Evolutionary conservation across 2,329 filamentous ascomycete species (phyloP).

Genomic region (Botrytis pseudocinerea): DNA sequence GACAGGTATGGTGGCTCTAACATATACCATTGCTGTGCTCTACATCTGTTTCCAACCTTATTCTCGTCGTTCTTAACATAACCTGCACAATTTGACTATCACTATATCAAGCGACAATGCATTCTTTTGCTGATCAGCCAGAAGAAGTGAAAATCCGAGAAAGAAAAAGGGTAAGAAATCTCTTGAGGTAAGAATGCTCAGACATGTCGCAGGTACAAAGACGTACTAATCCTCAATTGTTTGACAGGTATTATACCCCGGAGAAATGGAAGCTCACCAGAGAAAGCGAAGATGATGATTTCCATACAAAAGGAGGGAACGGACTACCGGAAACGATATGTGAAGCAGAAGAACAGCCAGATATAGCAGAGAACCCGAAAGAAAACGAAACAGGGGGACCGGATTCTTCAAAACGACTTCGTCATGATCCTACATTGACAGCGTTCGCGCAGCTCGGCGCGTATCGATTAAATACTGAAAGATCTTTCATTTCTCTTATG

Average conservation of each 20-base stretch:
- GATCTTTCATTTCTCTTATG: conserved; percentile 48
- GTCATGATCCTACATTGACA: conserved; percentile 45
- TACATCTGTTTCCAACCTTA: not conserved
- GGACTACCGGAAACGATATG: not conserved
- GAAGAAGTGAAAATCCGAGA: conserved; percentile 10
- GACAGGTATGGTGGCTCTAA: too few relatives aligned
- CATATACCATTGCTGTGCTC: not conserved
- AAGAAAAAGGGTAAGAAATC: conserved; percentile 21
- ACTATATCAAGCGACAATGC: not conserved
- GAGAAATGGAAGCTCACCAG: conserved; percentile 11
- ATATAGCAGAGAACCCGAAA: not conserved
- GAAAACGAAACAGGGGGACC: conserved; percentile 9
- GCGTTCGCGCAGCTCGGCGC: conserved; percentile 51
- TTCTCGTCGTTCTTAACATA: not conserved
- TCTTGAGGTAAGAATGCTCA: conserved; percentile 9
- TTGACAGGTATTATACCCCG: conserved; percentile 24
- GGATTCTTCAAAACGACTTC: conserved; percentile 18
- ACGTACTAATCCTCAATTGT: too few relatives aligned
- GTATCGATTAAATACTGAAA: conserved; percentile 47
- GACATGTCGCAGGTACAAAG: not conserved
- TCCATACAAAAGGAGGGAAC: not conserved
- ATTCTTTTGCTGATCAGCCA: not conserved
- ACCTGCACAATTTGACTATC: not conserved
- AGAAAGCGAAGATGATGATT: conserved; percentile 5
- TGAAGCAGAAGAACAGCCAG: not conserved